Conservation (phyloP, 2,329 filamentous ascomycete genomes). For the Mollisia scopiformis region DNA sequence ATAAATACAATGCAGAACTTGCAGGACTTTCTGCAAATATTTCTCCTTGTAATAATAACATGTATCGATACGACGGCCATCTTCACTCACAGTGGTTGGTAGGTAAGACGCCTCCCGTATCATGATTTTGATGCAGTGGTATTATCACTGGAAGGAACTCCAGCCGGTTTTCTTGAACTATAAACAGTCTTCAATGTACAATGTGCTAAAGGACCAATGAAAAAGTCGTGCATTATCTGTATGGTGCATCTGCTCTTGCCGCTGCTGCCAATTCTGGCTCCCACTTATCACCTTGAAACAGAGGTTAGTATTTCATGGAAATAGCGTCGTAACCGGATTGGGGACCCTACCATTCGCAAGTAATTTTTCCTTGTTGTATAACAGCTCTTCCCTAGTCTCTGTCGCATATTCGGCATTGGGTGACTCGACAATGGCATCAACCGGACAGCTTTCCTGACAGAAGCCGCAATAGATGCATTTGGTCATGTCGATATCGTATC, state of each 20-base stretch:
- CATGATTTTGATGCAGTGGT: too few species aligned
- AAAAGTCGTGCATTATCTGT: slow-evolving; percentile 60
- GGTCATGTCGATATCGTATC: slow-evolving; percentile 99
- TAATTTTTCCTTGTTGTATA: slow-evolving; percentile 98
- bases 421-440: slow-evolving; percentile 87
- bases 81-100: too few species aligned
- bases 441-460: slow-evolving; percentile 98
- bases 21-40: too few species aligned
- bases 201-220: slow-evolving; percentile 17
- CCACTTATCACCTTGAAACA: slow-evolving; percentile 75
- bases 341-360: slow-evolving; percentile 64
- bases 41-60: too few species aligned
- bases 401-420: slow-evolving; percentile 77
- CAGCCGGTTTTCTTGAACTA: slow-evolving; percentile 5
- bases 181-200: slow-evolving; percentile 30
- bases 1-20: too few species aligned
- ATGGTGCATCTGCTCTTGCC: slow-evolving; percentile 91
- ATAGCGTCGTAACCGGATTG: not conserved
- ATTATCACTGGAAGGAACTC: not conserved
- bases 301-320: not conserved
- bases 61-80: too few species aligned
- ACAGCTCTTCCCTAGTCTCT: slow-evolving; percentile 84
- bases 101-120: too few species aligned
- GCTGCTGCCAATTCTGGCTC: slow-evolving; percentile 93
- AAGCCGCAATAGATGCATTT: slow-evolving; percentile 99